phyloP scores from a whole-genome alignment of 768 basidiomycete genomes.

The Xerocomus brunneocitrinus region DNA sequence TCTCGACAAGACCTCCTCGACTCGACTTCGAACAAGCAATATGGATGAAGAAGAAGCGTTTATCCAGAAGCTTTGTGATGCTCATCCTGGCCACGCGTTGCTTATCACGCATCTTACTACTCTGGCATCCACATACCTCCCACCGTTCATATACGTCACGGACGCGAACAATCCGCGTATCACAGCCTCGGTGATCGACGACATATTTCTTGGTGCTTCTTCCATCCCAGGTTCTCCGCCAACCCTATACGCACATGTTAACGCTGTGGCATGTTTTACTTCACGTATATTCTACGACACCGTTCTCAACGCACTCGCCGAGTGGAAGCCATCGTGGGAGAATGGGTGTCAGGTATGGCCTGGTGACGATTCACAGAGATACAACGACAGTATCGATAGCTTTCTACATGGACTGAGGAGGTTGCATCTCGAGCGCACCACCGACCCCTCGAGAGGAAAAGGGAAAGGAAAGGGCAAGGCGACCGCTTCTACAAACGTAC shows the following conservation, averaged over 20 bases:
- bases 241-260: conserved; percentile 43
- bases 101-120: conserved; percentile 24
- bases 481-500: conserved; percentile 6
- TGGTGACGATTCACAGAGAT: conserved; percentile 37
- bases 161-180: conserved; percentile 49
- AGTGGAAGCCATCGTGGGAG: conserved; percentile 55
- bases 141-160: conserved; percentile 65
- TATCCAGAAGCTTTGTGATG: conserved; percentile 2
- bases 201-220: conserved; percentile 10
- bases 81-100: conserved; percentile 23
- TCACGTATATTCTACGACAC: conserved; percentile 63
- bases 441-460: conserved; percentile 15
- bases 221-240: conserved; percentile 15
- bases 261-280: conserved; percentile 59
- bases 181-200: conserved; percentile 36
- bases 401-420: conserved; percentile 63
- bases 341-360: conserved; percentile 60
- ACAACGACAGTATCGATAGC: conserved; percentile 62
- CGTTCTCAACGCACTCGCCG: conserved; percentile 55
- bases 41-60: conserved; percentile 19
- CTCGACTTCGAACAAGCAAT: background rate
- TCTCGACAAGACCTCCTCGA: background rate
- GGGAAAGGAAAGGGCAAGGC: conserved; percentile 33
- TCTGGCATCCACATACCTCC: conserved; percentile 38
- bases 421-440: conserved; percentile 27